Percentiles rank a stretch among this genome's conserved stretches.
Conservation (phyloP, 2,329 filamentous ascomycete genomes). For the Colletotrichum sp. region DNA sequence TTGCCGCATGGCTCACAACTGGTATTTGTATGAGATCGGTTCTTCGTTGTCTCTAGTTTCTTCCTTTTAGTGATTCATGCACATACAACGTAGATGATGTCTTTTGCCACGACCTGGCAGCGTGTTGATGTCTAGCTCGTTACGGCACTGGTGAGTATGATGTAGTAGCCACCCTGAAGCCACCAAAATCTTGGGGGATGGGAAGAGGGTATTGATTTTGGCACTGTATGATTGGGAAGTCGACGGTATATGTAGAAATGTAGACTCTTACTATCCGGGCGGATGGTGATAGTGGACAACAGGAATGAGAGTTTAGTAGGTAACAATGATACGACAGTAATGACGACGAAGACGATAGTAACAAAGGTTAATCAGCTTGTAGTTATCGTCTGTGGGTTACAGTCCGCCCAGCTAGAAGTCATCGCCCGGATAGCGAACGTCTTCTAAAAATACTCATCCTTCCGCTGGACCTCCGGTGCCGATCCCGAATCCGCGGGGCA, state of each 20-base stretch:
- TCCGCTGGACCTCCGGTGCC: not conserved
- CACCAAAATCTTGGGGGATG: not conserved
- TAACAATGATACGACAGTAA: not conserved
- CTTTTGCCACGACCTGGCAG: not conserved
- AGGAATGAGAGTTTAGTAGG: not conserved
- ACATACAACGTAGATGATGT: not conserved
- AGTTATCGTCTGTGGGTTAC: rapidly evolving
- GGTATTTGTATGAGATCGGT: not conserved
- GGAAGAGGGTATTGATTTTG: too few species aligned
- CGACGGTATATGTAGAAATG: too few species aligned
- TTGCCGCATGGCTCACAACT: not conserved
- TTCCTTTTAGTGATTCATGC: not conserved
- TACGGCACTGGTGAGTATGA: not conserved
- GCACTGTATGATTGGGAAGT: not conserved
- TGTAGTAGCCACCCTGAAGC: not conserved
- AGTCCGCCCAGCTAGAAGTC: too few species aligned
- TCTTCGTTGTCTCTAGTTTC: not conserved
- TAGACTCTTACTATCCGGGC: not conserved
- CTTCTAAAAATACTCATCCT: not conserved
- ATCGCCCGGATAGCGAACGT: rapidly evolving
- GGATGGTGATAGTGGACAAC: not conserved
- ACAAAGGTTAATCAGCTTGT: not conserved
- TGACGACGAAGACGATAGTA: not conserved
- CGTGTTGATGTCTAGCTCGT: not conserved
- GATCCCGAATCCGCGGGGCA: not conserved